These are phyloP conservation scores for Neofusicoccum parvum DNA, from an alignment of 2,329 filamentous ascomycete species.

Conservation along the genomic window DNA sequence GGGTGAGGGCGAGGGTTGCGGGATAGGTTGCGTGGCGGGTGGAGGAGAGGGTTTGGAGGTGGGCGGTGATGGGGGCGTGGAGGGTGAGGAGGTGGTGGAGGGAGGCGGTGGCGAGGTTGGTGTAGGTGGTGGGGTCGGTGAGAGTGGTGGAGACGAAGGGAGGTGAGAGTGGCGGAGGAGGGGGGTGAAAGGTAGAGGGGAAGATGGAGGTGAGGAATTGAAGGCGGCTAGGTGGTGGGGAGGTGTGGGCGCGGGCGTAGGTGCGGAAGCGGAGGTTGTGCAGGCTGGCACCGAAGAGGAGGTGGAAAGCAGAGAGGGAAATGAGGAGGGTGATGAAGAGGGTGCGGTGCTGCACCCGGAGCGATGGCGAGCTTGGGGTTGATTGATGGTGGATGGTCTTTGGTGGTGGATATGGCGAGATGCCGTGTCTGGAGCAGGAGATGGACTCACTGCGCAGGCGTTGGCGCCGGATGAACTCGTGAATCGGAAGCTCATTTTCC, in stretches of 20 bases:
- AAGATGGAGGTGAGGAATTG: background rate
- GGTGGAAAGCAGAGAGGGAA: background rate
- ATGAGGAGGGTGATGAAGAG: background rate
- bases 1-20: background rate
- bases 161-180: background rate
- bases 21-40: background rate
- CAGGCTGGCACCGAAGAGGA: background rate
- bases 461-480: conserved; percentile 7
- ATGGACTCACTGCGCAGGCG: background rate
- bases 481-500: background rate
- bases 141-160: background rate
- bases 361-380: background rate
- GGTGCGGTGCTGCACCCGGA: background rate
- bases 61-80: background rate
- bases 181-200: background rate
- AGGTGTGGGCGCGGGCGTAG: background rate
- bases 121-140: background rate
- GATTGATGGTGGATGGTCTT: background rate
- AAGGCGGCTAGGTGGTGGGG: background rate
- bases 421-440: background rate
- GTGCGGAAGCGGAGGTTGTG: conserved; percentile 1
- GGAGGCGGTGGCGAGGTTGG: background rate
- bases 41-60: background rate
- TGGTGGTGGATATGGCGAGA: background rate
- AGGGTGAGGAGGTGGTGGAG: background rate